Conservation (phyloP, 129 eudicot genomes). For the Oenanthe sinensis region DNA sequence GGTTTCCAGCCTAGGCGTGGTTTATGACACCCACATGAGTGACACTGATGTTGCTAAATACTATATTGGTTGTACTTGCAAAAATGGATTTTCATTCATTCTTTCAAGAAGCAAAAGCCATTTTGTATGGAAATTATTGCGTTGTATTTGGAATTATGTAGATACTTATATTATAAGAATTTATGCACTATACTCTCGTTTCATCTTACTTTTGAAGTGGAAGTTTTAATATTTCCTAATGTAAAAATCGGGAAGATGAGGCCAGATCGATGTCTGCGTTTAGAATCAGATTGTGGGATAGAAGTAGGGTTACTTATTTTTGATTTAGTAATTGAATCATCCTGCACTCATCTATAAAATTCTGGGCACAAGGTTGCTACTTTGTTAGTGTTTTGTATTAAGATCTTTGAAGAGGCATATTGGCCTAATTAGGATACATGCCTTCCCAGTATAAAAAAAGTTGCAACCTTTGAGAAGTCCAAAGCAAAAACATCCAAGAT, state of each 20-base stretch:
- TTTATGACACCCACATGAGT: constrained; percentile 14
- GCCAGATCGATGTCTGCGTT: background rate
- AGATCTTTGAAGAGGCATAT: background rate
- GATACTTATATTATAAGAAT: no score
- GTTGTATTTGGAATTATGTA: no score
- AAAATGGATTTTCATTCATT: constrained; percentile 11
- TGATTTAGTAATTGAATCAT: background rate
- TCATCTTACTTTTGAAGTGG: background rate
- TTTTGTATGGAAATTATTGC: constrained; percentile 19
- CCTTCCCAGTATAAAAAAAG: background rate
- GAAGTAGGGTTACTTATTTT: background rate
- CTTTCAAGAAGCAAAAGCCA: constrained; percentile 33
- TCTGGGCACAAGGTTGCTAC: background rate
- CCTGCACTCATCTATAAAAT: background rate
- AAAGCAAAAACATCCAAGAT: background rate
- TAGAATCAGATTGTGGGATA: background rate
- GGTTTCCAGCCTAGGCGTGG: constrained; percentile 12
- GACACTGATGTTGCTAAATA: constrained; percentile 12
- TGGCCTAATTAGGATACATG: background rate
- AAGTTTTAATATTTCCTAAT: background rate
- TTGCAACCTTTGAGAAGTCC: background rate
- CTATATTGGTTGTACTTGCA: background rate
- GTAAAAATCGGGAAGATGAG: background rate
- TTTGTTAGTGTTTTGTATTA: background rate
- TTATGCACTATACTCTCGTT: background rate